Conservation (phyloP, 73 alveolate genomes). For the Urostyla sp. region DNA sequence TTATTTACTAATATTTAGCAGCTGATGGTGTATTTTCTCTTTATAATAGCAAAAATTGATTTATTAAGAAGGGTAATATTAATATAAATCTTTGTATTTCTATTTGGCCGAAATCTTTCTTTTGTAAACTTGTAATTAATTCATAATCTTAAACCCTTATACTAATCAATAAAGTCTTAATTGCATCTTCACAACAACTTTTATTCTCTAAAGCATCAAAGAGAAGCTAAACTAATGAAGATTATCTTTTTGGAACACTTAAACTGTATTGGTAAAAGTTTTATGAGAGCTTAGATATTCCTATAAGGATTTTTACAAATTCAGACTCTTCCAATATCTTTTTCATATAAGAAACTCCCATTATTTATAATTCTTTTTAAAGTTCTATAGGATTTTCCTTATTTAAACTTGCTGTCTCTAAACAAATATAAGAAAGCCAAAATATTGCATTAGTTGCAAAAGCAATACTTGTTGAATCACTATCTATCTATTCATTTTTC, state of each 20-base stretch:
- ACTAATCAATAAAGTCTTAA: slow-evolving; percentile 23
- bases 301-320: slow-evolving; percentile 48
- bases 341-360: slow-evolving; percentile 19
- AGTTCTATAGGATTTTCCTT: background rate
- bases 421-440: slow-evolving; percentile 40
- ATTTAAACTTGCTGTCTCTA: slow-evolving; percentile 14
- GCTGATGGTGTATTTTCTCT: too few relatives aligned
- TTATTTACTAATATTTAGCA: too few relatives aligned
- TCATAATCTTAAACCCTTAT: slow-evolving; percentile 44
- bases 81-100: slow-evolving; percentile 34
- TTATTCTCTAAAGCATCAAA: slow-evolving; percentile 29
- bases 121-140: background rate
- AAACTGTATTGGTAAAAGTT: slow-evolving; percentile 41
- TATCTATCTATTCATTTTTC: slow-evolving; percentile 19
- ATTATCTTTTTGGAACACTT: slow-evolving; percentile 5
- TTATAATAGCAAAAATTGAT: too few relatives aligned
- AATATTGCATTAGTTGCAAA: slow-evolving; percentile 49
- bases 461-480: slow-evolving; percentile 27
- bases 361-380: background rate
- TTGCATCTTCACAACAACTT: slow-evolving; percentile 27
- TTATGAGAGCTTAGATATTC: slow-evolving; percentile 42
- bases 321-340: slow-evolving; percentile 45
- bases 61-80: slow-evolving; percentile 24
- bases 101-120: slow-evolving; percentile 22
- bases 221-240: slow-evolving; percentile 30